Conservation (phyloP, 768 basidiomycete species). For the Auricularia sp. region DNA sequence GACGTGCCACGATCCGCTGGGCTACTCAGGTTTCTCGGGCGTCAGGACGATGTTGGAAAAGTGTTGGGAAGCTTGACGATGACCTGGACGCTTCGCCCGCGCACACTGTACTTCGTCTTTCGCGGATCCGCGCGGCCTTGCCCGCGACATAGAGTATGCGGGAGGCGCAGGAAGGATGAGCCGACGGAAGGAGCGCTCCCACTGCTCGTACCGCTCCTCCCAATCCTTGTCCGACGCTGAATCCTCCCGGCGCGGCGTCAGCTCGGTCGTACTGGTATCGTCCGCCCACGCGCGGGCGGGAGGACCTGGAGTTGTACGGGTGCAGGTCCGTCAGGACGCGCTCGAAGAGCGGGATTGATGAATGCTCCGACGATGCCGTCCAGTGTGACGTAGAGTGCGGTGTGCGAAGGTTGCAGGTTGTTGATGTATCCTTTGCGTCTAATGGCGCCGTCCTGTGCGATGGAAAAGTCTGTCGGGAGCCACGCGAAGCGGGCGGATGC, state of each 20-base stretch:
- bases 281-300: conserved; percentile 24
- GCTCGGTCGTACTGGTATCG: no score
- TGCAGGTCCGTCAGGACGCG: conserved; percentile 43
- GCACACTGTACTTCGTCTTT: conserved; percentile 25
- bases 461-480: conserved; percentile 33
- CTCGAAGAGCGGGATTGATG: conserved; percentile 37
- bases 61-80: conserved; percentile 32
- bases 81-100: conserved; percentile 27
- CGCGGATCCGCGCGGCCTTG: not conserved
- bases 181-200: not conserved
- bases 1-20: conserved; percentile 35
- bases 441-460: conserved; percentile 20
- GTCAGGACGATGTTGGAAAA: conserved; percentile 10
- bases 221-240: conserved; percentile 34
- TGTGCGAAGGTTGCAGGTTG: conserved; percentile 32
- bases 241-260: not conserved
- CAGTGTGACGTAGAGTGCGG: conserved; percentile 24
- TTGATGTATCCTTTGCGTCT: conserved; percentile 40
- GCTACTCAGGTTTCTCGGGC: conserved; percentile 25
- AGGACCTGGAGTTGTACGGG: conserved; percentile 16
- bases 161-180: no score
- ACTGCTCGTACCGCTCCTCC: conserved; percentile 32
- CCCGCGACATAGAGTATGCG: no score
- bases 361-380: conserved; percentile 25
- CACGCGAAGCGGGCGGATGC: conserved; percentile 12